Conservation (phyloP, 768 basidiomycete species). For the Tulasnella sp. region DNA sequence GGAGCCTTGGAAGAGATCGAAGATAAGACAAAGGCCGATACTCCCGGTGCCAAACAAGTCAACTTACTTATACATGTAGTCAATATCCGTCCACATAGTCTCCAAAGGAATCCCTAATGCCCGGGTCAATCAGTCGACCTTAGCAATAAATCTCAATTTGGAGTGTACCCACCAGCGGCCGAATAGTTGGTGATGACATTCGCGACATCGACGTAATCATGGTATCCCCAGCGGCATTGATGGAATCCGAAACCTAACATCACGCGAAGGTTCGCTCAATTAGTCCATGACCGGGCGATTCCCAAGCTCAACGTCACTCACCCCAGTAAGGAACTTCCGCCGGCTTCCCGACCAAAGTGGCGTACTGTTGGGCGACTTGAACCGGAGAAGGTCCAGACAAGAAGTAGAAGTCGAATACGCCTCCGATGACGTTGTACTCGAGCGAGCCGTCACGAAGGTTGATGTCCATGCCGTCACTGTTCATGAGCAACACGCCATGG, state of each 20-base stretch:
- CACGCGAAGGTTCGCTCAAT: not conserved
- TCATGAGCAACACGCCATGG: constrained; percentile 59
- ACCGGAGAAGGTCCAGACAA: constrained; percentile 42
- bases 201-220: constrained; percentile 38
- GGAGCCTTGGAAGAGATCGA: constrained; percentile 21
- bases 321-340: constrained; percentile 69
- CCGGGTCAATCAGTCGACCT: not conserved
- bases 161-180: constrained; percentile 25
- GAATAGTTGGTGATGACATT: constrained; percentile 52
- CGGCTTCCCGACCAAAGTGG: constrained; percentile 50
- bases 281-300: not conserved
- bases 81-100: constrained; percentile 43
- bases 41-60: not conserved
- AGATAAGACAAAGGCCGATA: not conserved
- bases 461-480: constrained; percentile 68
- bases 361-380: constrained; percentile 55
- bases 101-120: constrained; percentile 48
- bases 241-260: constrained; percentile 43
- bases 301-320: not conserved
- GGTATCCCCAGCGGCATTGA: constrained; percentile 61
- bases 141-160: not conserved
- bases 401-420: constrained; percentile 70
- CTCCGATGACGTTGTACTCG: constrained; percentile 71
- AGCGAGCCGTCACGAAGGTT: constrained; percentile 43
- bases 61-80: constrained; percentile 24